Base-by-base conservation (phyloP, 2,329 filamentous ascomycete genomes). In the Cercospora sojina region DNA sequence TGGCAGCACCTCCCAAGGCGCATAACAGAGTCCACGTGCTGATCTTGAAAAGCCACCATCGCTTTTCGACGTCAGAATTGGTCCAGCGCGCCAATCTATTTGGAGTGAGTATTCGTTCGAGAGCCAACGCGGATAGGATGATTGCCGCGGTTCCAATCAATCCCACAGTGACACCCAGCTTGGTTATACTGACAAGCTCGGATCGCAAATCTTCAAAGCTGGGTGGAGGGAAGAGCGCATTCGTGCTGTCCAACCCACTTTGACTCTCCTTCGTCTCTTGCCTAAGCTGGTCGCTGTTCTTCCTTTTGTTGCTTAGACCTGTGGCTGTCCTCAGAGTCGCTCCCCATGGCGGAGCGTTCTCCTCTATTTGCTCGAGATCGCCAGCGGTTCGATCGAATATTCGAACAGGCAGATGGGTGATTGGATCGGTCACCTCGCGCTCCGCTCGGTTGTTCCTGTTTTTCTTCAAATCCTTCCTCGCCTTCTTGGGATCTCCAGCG, bases 351-450 rank as follows among this genome's bases (percentile, higher is more conserved):
- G 79, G 76, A 4, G 80, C 76, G 67, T 85, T 85, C 73, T 84
- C 79, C 35, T 80, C 75, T 25, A 80, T 77, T 60, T 77, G 76
- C 67, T 84, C 79, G 32, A 91, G 79, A 61, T 90, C 87, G 43
- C 86, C 84, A 29, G 84, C 82, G 0, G 89, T 91, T 72, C 88
- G 88, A 74, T 91, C 90, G 73, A 90, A 87, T 38, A 91, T 89
- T 38, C 79, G 81, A 57, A 91, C 83, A 1, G 89, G 88, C 2
- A 91, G 81, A 77, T 91, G 90, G 1, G 90, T 92, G 43, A 91
- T 84, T 0, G 89, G 89, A 73, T 92, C 90, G 1, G 89, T 91
- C 56, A 91, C 89, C 74, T 90, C 83, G 66, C 84, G 80, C 65
- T 83, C 82, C 27, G 82, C 81, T 31, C 81, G 78, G 65, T 83